A percentile compares a stretch with the other conserved stretches of the same genome.
phyloP scores from a whole-genome alignment of 306 rosid genomes.

The Luffa aegyptiaca region DNA sequence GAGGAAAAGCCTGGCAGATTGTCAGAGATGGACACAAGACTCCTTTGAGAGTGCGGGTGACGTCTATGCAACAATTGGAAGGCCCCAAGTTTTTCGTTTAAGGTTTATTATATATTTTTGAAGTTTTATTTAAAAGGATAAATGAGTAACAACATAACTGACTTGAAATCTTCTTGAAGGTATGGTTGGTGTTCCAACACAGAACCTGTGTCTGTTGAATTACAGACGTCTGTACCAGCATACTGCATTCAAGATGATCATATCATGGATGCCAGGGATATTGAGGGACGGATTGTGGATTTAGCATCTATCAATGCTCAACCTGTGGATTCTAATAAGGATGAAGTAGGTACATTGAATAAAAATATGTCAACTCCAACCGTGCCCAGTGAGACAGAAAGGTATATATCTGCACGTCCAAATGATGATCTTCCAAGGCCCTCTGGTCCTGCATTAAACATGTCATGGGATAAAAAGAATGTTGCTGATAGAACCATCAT shows the following conservation, averaged over 20 bases:
- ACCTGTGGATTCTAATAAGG: conserved; percentile 30
- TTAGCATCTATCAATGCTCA: conserved; percentile 25
- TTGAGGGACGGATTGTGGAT: conserved; percentile 25
- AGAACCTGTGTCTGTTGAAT: conserved; percentile 30
- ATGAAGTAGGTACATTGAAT: conserved; percentile 27
- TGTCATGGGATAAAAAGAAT: conserved; percentile 31
- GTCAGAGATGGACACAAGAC: conserved; percentile 77
- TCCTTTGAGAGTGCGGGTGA: conserved; percentile 73
- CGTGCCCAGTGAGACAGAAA: conserved; percentile 27
- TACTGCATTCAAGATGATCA: conserved; percentile 36
- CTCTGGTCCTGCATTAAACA: conserved; percentile 26
- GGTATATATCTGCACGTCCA: conserved; percentile 17
- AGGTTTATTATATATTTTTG: conserved; percentile 30
- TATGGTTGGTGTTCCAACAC: conserved; percentile 78
- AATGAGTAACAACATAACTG: background rate
- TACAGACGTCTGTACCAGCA: conserved; percentile 34
- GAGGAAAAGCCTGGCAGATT: conserved; percentile 46
- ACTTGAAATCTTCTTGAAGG: conserved; percentile 43
- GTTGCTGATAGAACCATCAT: conserved; percentile 33
- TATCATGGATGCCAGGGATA: conserved; percentile 24
- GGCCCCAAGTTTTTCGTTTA: conserved; percentile 71
- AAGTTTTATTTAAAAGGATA: background rate
- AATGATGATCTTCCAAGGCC: conserved; percentile 24
- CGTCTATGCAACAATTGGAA: conserved; percentile 62
- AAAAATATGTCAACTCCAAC: conserved; percentile 18